phyloP scores from a whole-genome alignment of 805 yeast genomes.

The Komagataella pastoris region DNA sequence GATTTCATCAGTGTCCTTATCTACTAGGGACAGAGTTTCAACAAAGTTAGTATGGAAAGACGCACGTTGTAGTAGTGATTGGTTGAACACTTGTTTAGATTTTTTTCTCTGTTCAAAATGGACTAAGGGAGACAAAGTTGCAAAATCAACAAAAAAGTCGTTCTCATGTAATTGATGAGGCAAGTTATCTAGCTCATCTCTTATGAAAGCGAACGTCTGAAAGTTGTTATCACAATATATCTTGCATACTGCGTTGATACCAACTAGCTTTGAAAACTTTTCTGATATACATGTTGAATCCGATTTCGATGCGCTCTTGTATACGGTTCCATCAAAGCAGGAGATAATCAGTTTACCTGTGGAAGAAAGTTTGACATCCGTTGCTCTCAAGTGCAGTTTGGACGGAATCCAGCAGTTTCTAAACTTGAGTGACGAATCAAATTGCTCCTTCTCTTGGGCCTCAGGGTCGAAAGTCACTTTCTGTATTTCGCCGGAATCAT shows the following conservation, averaged over 20 bases:
- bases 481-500: slow-evolving; percentile 48
- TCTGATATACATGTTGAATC: slow-evolving; percentile 3
- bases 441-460: slow-evolving; percentile 17
- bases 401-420: slow-evolving; percentile 49
- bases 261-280: slow-evolving; percentile 25
- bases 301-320: slow-evolving; percentile 24
- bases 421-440: slow-evolving; percentile 31
- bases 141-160: slow-evolving; percentile 37
- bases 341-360: slow-evolving; percentile 62
- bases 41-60: background rate
- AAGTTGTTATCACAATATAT: slow-evolving; percentile 59
- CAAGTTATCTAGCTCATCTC: slow-evolving; percentile 46
- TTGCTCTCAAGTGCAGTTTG: slow-evolving; percentile 38
- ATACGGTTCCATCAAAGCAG: slow-evolving; percentile 60
- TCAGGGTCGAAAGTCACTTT: slow-evolving; percentile 18
- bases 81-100: background rate
- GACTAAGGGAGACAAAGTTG: slow-evolving; percentile 34
- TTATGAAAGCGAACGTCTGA: slow-evolving; percentile 51
- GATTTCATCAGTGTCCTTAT: background rate
- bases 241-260: slow-evolving; percentile 40
- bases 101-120: slow-evolving; percentile 8
- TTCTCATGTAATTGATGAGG: slow-evolving; percentile 39
- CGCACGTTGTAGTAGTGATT: background rate
- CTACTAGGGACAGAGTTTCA: background rate
- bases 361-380: slow-evolving; percentile 52